Evolutionary conservation across 2,329 filamentous ascomycete genomes (phyloP).

Genomic region (Neoarthrinium moseri): DNA sequence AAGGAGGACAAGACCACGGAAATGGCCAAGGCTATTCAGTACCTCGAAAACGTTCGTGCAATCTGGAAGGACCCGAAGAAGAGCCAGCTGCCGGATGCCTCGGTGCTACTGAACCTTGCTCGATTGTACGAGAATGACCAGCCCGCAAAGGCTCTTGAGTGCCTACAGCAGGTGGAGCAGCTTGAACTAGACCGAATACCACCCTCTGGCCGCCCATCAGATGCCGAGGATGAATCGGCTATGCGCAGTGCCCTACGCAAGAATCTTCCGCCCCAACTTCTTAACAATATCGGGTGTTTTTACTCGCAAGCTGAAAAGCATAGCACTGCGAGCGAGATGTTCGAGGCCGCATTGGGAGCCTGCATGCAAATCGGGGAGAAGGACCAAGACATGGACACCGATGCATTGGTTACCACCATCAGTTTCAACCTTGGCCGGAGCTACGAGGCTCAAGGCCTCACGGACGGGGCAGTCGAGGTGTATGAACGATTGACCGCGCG

Average conservation of each 20-base stretch:
- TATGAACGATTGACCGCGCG: constrained; percentile 84
- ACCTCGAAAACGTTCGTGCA: constrained; percentile 80
- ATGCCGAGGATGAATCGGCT: constrained; percentile 58
- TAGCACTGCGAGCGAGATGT: constrained; percentile 77
- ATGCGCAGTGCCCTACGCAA: constrained; percentile 66
- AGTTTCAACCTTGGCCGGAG: constrained; percentile 94
- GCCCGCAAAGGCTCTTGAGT: constrained; percentile 89
- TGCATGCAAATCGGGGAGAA: constrained; percentile 79
- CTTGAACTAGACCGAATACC: constrained; percentile 80
- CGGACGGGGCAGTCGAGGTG: constrained; percentile 80
- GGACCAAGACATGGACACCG: constrained; percentile 75
- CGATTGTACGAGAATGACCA: constrained; percentile 83
- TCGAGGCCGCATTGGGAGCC: constrained; percentile 86
- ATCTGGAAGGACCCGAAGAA: constrained; percentile 94
- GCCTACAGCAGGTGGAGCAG: constrained; percentile 87
- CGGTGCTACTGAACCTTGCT: constrained; percentile 87
- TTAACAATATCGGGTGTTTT: constrained; percentile 98
- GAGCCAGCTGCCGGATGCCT: constrained; percentile 75
- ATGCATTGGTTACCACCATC: constrained; percentile 91
- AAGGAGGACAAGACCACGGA: constrained; percentile 88
- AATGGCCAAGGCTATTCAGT: constrained; percentile 79
- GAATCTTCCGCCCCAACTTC: constrained; percentile 79
- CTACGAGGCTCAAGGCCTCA: constrained; percentile 80
- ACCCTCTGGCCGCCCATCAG: constrained; percentile 63
- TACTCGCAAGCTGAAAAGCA: constrained; percentile 85